Evolutionary conservation across 164 flowering plant species (phyloP).

Genomic region (Magnolia changhungtana): DNA sequence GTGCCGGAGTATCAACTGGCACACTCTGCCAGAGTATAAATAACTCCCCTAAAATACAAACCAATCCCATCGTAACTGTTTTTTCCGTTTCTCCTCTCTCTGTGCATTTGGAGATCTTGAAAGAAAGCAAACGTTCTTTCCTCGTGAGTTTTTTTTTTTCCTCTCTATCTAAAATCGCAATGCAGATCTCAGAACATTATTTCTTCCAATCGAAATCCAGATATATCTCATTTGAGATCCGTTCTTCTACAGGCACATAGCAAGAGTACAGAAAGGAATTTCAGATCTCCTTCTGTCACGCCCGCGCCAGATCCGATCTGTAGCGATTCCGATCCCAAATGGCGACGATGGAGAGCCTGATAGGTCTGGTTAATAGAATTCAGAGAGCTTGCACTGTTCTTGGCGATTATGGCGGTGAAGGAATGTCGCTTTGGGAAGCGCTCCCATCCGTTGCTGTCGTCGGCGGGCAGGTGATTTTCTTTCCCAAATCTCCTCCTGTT

Average conservation of each 20-base stretch:
- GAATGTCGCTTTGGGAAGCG: constrained; percentile 99
- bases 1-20: background rate
- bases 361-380: constrained; percentile 86
- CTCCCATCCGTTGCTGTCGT: constrained; percentile 98
- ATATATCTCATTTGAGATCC: background rate
- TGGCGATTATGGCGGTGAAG: constrained; percentile 97
- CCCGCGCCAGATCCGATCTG: background rate
- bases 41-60: background rate
- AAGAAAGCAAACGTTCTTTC: background rate
- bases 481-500: background rate
- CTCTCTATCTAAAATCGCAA: background rate
- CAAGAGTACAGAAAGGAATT: background rate
- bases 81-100: background rate
- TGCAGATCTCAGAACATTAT: background rate
- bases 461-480: constrained; percentile 75
- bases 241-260: background rate
- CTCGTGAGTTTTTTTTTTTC: background rate
- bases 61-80: constrained; percentile 3
- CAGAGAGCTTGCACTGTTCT: constrained; percentile 94
- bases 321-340: constrained; percentile 28
- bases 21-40: background rate
- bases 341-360: constrained; percentile 95
- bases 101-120: background rate
- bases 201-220: background rate
- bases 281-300: background rate